phyloP scores from a whole-genome alignment of 805 yeast genomes.

The Ogataea neopini region DNA sequence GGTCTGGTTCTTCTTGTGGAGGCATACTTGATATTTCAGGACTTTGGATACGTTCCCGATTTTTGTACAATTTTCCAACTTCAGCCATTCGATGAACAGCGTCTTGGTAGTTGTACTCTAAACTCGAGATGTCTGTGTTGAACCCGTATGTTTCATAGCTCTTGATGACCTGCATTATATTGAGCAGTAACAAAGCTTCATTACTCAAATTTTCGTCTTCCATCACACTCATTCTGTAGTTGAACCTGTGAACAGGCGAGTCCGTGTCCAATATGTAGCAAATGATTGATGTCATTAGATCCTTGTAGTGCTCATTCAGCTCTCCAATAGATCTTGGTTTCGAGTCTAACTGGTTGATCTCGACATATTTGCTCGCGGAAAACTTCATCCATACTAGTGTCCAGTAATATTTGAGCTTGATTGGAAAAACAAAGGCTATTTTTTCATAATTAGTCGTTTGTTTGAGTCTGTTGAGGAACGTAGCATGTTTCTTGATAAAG shows the following conservation, averaged over 20 bases:
- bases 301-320: conserved; percentile 18
- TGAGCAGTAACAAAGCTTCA: conserved; percentile 19
- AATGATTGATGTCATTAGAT: conserved; percentile 17
- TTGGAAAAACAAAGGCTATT: conserved; percentile 23
- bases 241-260: conserved; percentile 15
- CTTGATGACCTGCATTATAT: conserved; percentile 18
- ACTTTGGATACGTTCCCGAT: conserved; percentile 10
- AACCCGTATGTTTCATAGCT: conserved; percentile 27
- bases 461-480: neutral
- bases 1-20: neutral
- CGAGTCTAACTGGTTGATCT: conserved; percentile 28
- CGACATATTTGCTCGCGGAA: conserved; percentile 16
- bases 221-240: conserved; percentile 25
- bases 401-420: conserved; percentile 26
- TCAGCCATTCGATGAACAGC: conserved; percentile 5
- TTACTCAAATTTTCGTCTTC: conserved; percentile 26
- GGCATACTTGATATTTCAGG: conserved; percentile 11
- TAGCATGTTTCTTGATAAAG: neutral
- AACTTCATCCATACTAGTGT: conserved; percentile 31
- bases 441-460: conserved; percentile 15
- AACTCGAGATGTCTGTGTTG: conserved; percentile 14
- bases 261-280: conserved; percentile 20
- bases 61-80: neutral
- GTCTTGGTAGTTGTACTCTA: conserved; percentile 8
- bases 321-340: conserved; percentile 20